Base-by-base conservation (phyloP, 2,329 filamentous ascomycete species). In the Scopulariopsis brevicaulis region DNA sequence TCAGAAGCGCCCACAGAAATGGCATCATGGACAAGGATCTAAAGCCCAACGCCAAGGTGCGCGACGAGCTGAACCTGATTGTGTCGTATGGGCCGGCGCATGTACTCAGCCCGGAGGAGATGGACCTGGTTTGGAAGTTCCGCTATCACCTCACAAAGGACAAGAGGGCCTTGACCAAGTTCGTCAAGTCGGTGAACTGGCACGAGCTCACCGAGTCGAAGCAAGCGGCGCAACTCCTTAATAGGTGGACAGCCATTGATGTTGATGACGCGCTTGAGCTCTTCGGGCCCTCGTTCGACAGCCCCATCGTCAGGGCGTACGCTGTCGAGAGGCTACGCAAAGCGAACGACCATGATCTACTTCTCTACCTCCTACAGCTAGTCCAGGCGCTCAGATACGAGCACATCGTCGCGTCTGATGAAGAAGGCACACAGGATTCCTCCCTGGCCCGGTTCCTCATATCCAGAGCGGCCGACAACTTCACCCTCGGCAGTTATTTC, bases 101-200 rank as follows among this genome's bases (percentile, higher is more conserved):
- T 62, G 82, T 89, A 54, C 77, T 99, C 25, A 90, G 85, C 1
- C 83, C 90, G 0, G 92, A 96, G 68, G 94, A 99, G 70, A 95
- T 96, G 67, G 94, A 99, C 70, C 79, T 96, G 56, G 84, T 99
- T 22, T 99, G 95, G 95, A 94, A 95, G 65, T 99, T 97, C 74
- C 82, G 94, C 59, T 96, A 97, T 70, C 93, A 96, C 69, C 73
- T 99, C 24, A 94, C 92, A 1, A 82, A 91, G 59, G 92, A 99
- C 69, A 99, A 99, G 71, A 79, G 87, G 65, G 89, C 93, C 2
- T 77, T 97, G 59, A 99, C 93, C 37, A 99, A 99, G 66, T 96
- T 99, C 64, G 90, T 97, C 69, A 99, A 97, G 70, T 96, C 93
- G 0, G 93, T 96, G 46, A 92, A 95, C 63, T 99, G 94, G 93